phyloP scores from a whole-genome alignment of 2,329 filamentous ascomycete genomes.

The Myriangium duriaei region DNA sequence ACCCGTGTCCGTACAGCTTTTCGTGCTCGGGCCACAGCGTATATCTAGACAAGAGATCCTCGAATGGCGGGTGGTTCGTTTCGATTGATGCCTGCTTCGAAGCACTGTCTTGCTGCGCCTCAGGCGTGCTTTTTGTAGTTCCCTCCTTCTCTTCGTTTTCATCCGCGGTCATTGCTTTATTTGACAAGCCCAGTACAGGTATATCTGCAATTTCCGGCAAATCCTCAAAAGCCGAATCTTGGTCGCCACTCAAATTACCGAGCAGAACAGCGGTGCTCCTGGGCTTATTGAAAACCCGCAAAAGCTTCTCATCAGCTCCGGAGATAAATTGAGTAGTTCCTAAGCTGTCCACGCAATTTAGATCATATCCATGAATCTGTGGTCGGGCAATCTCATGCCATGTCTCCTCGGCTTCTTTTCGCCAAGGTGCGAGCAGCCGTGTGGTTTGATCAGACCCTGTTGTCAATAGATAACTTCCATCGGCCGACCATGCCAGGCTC shows the following conservation, averaged over 20 bases:
- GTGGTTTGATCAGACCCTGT: constrained; percentile 91
- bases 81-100: constrained; percentile 51
- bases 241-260: constrained; percentile 3
- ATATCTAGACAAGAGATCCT: constrained; percentile 78
- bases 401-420: constrained; percentile 38
- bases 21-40: constrained; percentile 93
- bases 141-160: constrained; percentile 25
- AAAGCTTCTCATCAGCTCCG: constrained; percentile 93
- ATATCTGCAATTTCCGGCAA: constrained; percentile 86
- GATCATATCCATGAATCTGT: constrained; percentile 95
- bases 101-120: constrained; percentile 40
- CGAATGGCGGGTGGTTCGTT: constrained; percentile 63
- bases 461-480: constrained; percentile 74
- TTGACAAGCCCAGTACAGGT: constrained; percentile 86
- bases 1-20: constrained; percentile 95
- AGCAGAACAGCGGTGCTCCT: constrained; percentile 69
- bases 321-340: constrained; percentile 70
- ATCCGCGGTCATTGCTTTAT: constrained; percentile 65
- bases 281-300: constrained; percentile 87
- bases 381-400: constrained; percentile 96
- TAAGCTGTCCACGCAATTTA: constrained; percentile 82
- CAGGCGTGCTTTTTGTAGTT: constrained; percentile 37
- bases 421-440: constrained; percentile 73
- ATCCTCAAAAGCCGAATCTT: constrained; percentile 6
- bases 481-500: constrained; percentile 70